phyloP scores from a whole-genome alignment of 1,284 basidiomycete species.

The Moesziomyces antarcticus region DNA sequence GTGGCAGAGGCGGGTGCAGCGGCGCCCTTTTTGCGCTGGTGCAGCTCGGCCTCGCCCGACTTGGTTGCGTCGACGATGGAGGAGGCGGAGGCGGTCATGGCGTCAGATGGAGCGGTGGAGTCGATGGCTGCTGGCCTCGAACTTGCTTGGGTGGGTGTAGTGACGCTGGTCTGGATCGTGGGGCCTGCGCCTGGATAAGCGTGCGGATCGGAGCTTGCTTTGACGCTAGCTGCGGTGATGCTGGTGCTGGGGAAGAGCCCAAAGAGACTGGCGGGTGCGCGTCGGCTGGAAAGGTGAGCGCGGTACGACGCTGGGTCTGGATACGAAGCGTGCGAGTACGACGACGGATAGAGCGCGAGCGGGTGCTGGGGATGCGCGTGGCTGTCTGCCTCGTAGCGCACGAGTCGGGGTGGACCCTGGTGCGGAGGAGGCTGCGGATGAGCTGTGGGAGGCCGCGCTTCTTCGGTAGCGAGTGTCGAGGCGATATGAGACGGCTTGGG shows the following conservation, averaged over 20 bases:
- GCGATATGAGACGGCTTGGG: constrained; percentile 43
- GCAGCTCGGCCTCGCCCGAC: constrained; percentile 18
- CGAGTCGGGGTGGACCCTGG: constrained; percentile 45
- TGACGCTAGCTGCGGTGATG: constrained; percentile 33
- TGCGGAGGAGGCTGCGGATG: constrained; percentile 38
- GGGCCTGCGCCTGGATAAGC: constrained; percentile 12
- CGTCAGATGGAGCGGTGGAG: not conserved
- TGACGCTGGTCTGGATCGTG: constrained; percentile 11
- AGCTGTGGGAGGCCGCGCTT: constrained; percentile 4
- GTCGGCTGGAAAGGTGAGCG: constrained; percentile 36
- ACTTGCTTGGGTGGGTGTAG: not conserved
- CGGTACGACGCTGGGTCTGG: constrained; percentile 33
- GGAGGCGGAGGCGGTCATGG: constrained; percentile 14
- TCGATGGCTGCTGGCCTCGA: not conserved
- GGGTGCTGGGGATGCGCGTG: constrained; percentile 8
- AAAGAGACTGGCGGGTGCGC: constrained; percentile 47
- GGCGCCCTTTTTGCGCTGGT: constrained; percentile 18
- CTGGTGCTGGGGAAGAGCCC: constrained; percentile 39
- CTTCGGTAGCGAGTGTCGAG: constrained; percentile 30
- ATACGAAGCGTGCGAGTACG: constrained; percentile 44
- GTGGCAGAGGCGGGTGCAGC: not conserved
- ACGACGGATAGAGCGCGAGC: constrained; percentile 28
- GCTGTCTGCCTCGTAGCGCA: constrained; percentile 33
- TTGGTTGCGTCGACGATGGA: constrained; percentile 30
- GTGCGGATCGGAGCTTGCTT: constrained; percentile 20